A percentile compares a stretch with the other conserved stretches of the same genome.
phyloP scores from a whole-genome alignment of 129 eudicot species.

The Arctium minus region DNA sequence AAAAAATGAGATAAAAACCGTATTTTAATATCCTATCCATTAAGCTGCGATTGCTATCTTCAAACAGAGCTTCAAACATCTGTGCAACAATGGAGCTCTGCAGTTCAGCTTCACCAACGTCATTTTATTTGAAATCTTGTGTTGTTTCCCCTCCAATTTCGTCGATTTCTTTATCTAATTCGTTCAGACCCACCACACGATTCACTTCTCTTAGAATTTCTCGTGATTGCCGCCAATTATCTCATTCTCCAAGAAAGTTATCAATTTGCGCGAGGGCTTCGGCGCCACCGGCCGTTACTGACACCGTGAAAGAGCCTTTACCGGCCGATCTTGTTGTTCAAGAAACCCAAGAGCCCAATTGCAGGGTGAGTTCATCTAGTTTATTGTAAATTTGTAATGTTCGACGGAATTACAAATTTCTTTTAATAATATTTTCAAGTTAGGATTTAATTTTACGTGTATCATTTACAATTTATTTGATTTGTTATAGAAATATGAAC shows the following conservation, averaged over 20 bases:
- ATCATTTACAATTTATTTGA: not conserved
- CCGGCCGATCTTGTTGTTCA: slow-evolving; percentile 73
- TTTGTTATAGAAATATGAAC: not conserved
- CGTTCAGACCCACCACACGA: slow-evolving; percentile 23
- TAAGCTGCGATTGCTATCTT: slow-evolving; percentile 4
- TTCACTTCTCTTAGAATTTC: slow-evolving; percentile 31
- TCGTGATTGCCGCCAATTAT: slow-evolving; percentile 41
- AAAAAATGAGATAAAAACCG: not conserved
- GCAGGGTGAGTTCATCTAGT: slow-evolving; percentile 49
- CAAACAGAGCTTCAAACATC: not conserved
- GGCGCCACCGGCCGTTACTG: slow-evolving; percentile 33
- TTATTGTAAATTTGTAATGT: not conserved
- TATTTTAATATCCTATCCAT: slow-evolving; percentile 24
- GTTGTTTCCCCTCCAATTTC: slow-evolving; percentile 22
- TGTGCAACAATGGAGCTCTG: slow-evolving; percentile 52
- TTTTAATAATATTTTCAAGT: not conserved
- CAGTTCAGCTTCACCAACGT: slow-evolving; percentile 31
- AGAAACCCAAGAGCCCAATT: slow-evolving; percentile 73
- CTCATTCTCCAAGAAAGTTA: slow-evolving; percentile 21
- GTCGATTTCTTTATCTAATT: slow-evolving; percentile 16
- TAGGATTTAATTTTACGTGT: not conserved
- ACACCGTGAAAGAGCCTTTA: slow-evolving; percentile 44
- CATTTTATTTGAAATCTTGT: slow-evolving; percentile 27
- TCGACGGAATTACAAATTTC: not conserved
- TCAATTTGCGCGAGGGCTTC: slow-evolving; percentile 33